Evolutionary conservation across 495 filamentous ascomycete species (phyloP).

Genomic region (Pyronema domesticum): DNA sequence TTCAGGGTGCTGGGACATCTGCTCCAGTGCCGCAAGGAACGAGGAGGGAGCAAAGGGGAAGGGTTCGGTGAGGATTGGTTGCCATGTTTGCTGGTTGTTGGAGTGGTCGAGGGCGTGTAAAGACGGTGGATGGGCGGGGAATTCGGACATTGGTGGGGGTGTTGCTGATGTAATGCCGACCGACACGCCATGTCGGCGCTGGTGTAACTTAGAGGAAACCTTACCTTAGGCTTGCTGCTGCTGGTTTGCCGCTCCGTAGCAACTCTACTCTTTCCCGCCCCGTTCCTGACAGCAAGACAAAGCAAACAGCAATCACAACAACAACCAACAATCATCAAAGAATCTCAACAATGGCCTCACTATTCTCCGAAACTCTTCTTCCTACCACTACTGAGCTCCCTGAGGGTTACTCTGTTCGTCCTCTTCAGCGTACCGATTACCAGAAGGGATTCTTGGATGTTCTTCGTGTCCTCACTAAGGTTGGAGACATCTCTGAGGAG

Average conservation of each 20-base stretch:
- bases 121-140: background rate
- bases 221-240: no score
- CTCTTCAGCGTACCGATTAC: slow-evolving; percentile 63
- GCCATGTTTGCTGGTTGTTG: slow-evolving; percentile 27
- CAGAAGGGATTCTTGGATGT: slow-evolving; percentile 68
- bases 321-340: background rate
- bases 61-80: slow-evolving; percentile 31
- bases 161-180: background rate
- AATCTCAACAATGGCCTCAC: slow-evolving; percentile 4
- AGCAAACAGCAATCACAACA: no score
- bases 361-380: slow-evolving; percentile 42
- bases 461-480: slow-evolving; percentile 75
- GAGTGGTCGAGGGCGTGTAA: background rate
- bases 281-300: no score
- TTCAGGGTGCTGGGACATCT: slow-evolving; percentile 69
- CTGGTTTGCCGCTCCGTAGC: no score
- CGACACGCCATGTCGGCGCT: background rate
- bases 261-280: no score
- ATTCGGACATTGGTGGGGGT: background rate
- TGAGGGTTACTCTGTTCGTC: slow-evolving; percentile 62
- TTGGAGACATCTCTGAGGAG: slow-evolving; percentile 66
- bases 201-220: no score
- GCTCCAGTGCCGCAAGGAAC: slow-evolving; percentile 48
- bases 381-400: slow-evolving; percentile 58
- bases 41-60: slow-evolving; percentile 41